Evolutionary conservation across 1,284 basidiomycete genomes (phyloP).

Genomic region (Xerocomus nothofagi): DNA sequence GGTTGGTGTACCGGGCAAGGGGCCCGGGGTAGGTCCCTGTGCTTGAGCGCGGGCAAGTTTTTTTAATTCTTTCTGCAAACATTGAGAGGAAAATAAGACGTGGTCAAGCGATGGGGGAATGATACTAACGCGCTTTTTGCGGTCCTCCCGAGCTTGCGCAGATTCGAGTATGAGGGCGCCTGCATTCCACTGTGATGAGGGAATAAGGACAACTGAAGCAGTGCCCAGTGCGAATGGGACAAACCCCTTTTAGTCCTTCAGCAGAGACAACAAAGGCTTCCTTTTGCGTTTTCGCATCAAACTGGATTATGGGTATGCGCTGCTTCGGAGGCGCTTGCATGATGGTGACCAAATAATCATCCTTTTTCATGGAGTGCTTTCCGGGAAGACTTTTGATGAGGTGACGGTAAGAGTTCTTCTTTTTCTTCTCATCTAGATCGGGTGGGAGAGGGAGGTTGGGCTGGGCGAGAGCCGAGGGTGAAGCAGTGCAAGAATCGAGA

Average conservation of each 20-base stretch:
- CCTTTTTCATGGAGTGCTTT: constrained; percentile 81
- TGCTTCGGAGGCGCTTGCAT: constrained; percentile 74
- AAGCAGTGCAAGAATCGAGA: constrained; percentile 26
- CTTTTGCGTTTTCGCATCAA: constrained; percentile 64
- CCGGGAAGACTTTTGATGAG: constrained; percentile 76
- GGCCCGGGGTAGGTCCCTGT: constrained; percentile 36
- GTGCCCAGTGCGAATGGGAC: constrained; percentile 34
- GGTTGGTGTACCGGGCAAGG: constrained; percentile 27
- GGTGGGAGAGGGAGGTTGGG: constrained; percentile 42
- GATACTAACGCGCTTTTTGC: constrained; percentile 68
- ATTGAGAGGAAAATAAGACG: constrained; percentile 9
- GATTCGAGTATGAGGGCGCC: constrained; percentile 63
- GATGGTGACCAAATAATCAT: constrained; percentile 64
- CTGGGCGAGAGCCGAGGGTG: constrained; percentile 31
- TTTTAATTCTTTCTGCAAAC: constrained; percentile 67
- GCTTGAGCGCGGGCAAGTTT: constrained; percentile 63
- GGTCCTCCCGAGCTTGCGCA: constrained; percentile 73
- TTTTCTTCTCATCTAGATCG: constrained; percentile 68
- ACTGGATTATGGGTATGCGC: constrained; percentile 59
- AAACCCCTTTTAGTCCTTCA: constrained; percentile 73
- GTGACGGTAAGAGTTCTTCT: constrained; percentile 74
- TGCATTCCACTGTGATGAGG: constrained; percentile 63
- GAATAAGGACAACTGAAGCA: constrained; percentile 20
- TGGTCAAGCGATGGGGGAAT: constrained; percentile 6
- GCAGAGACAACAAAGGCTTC: constrained; percentile 72